Percentiles rank a stretch among this genome's conserved stretches.
phyloP scores from a whole-genome alignment of 2,329 filamentous ascomycete genomes.

The Pezicula neosporulosa region DNA sequence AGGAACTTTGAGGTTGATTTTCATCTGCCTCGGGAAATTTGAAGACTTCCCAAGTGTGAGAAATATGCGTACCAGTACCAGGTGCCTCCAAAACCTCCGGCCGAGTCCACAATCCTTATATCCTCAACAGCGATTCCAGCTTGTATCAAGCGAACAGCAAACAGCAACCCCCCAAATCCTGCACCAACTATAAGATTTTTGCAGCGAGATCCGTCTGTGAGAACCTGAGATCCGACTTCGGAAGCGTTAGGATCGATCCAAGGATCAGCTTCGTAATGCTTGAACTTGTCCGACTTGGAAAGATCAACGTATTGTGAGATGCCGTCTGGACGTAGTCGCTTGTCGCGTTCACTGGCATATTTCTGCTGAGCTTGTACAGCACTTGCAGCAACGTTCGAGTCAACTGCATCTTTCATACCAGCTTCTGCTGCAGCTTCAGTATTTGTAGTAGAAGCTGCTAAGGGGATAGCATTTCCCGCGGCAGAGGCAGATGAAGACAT shows the following conservation, averaged over 20 bases:
- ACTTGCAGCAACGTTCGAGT: neutral
- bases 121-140: no score
- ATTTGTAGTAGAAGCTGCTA: neutral
- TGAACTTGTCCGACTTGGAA: neutral
- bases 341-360: slow-evolving; percentile 8
- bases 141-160: no score
- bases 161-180: no score
- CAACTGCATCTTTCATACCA: neutral
- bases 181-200: neutral
- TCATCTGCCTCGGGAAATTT: no score
- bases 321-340: slow-evolving; percentile 8
- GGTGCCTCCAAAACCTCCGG: no score
- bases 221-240: neutral
- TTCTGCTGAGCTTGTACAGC: neutral
- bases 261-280: slow-evolving; percentile 8
- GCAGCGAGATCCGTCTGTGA: neutral
- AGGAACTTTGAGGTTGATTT: no score
- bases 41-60: no score
- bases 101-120: no score
- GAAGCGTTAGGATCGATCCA: slow-evolving; percentile 3
- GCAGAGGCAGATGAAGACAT: neutral
- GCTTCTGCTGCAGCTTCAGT: neutral
- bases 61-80: no score
- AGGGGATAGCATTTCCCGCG: neutral
- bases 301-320: slow-evolving; percentile 7